Evolutionary conservation across 768 basidiomycete genomes (phyloP), one percentile per base, ranked within the genome.

Genomic region (Suillus alpinus): DNA sequence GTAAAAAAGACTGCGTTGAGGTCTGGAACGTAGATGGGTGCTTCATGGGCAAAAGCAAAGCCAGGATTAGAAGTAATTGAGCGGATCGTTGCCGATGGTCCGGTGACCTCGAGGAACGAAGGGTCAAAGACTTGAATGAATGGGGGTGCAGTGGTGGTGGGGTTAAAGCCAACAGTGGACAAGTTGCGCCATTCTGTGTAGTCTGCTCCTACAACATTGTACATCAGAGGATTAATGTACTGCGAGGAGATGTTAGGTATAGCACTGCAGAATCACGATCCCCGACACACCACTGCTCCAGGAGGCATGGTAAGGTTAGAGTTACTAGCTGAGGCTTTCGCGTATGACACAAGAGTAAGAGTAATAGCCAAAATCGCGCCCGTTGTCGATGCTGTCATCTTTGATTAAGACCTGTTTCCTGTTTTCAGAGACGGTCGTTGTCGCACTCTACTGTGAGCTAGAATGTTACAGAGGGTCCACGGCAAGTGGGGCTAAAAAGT

Each of bases 31-130:
- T 85, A 91, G 2, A 92, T 77, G 0, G 89, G 88, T 2, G 88
- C 91, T 73, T 94, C 92, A 68, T 93, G 91, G 18, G 89, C 90
- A 63, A 91, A 85, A 3, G 86, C 86, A 69, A 86, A 87, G 4
- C 79, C 82, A 3, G 81, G 79, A 60, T 85, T 83, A 8, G 81
- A 80, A 0, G 85, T 84, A 51, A 94, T 82, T 61, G 82, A 70
- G 4, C 81, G 79, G 53, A 92, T 80, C 0, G 81, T 80, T 6
- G 90, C 84, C 29, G 75, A 73, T 4, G 71, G 63, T 1, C 89
- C 91, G 1, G 91, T 80, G 59, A 91, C 76, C 7, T 70, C 59
- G 47, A 87, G 73, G 72, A 92, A 91, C n/a, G 72, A 71, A 3
- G 73, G 69, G 65, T 85, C 77, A 67, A 80, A 82, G 31, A 81